A percentile compares a stretch with the other conserved stretches of the same genome.
These are phyloP conservation scores for Fraxinus ornus DNA, from an alignment of 305 asterid genomes.

Conservation along the genomic window DNA sequence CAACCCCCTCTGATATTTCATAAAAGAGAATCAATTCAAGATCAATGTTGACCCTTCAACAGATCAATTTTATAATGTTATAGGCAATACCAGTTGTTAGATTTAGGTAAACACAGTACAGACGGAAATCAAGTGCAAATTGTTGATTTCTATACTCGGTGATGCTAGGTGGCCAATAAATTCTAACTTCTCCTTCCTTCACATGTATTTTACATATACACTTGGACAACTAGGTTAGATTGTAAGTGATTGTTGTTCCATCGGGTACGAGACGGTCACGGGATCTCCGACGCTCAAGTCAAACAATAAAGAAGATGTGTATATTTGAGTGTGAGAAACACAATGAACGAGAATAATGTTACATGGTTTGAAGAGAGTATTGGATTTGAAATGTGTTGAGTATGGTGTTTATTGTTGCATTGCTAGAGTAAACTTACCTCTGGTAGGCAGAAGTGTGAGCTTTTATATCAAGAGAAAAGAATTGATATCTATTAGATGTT, in stretches of 20 bases:
- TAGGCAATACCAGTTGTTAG: background rate
- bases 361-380: too few species aligned
- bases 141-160: background rate
- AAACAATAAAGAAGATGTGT: too few species aligned
- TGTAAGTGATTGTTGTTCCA: too few species aligned
- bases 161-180: background rate
- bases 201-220: background rate
- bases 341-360: too few species aligned
- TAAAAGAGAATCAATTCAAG: background rate
- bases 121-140: background rate
- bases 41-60: background rate
- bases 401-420: background rate
- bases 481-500: background rate
- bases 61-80: background rate
- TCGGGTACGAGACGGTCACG: too few species aligned
- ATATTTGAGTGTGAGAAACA: too few species aligned
- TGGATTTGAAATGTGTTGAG: too few species aligned
- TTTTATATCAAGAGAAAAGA: too few species aligned
- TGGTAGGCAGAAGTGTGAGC: background rate
- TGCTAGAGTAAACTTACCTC: background rate
- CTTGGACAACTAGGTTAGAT: too few species aligned
- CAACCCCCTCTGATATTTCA: conserved; percentile 15
- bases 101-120: background rate
- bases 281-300: too few species aligned
- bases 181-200: background rate